Evolutionary conservation across 139 green algal genomes (phyloP), one percentile per base, ranked within the genome.

Genomic region (Chlorella vulgaris): DNA sequence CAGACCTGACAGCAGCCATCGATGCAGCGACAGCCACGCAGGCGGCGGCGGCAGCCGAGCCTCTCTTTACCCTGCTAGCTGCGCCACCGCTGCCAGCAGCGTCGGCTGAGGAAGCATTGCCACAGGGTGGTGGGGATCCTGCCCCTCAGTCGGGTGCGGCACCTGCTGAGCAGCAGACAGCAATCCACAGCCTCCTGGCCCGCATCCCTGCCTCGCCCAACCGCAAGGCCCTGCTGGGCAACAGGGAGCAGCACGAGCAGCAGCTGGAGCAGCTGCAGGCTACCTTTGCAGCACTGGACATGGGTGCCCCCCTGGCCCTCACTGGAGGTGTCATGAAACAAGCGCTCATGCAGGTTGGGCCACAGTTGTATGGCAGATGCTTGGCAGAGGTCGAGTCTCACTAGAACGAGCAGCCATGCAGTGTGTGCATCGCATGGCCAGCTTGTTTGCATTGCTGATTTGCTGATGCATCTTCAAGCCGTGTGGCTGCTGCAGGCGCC

Each of bases 201-300:
- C 53, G 38, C 38, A 69, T 80, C 28, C 38, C 58, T 26, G 55
- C 74, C 13, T 69, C 58, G 13, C 55, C 58, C 55, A 42, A 70
- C 55, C 55, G 74, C 18, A 6, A 18, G 0, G 6, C n/a, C 2
- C 3, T 69, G 36, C 74, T 70, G 55, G 55, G 21, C 2, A 42
- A 36, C 26, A 31, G n/a, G n/a, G 21, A 60, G 10, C 36, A 40
- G 15, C 28, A n/a, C 28, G 13, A 43, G 38, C 13, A 69, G 28
- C 13, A 51, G 22, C 40, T 69, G 28, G 38, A 55, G 13, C 10
- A 80, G 36, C 74, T 70, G 38, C 18, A 58, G 55, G 40, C n/a
- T 2, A 33, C 24, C 18, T 67, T 38, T n/a, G 38, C 73, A 24
- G 10, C 53, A 0, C 73, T 69, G 35, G 51, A 29, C n/a, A n/a